Evolutionary conservation across 805 yeast species (phyloP), one percentile per base, ranked within the genome.

Genomic region (Myxozyma neglecta): DNA sequence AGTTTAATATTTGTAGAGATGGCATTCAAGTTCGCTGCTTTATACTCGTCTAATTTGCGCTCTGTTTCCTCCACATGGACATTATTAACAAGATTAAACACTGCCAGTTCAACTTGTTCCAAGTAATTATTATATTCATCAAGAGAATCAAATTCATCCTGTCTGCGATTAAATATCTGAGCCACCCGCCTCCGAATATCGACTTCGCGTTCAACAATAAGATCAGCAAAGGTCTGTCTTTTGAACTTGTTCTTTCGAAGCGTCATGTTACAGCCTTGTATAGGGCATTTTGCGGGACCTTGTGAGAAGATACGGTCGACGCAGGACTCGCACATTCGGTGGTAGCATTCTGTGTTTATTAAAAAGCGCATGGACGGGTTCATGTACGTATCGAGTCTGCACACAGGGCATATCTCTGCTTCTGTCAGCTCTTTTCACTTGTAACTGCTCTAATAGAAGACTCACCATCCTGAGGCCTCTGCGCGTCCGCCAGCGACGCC

Each of bases 281-380:
- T 93, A 1, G 99, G 99, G 73, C 99, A 94, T 20, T 92, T 94
- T 0, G 97, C 94, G 0, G 99, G 99, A 2, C 99, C 99, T 54
- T 88, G 77, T 6, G 96, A 85, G 72, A 89, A 94, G 57, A 94
- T 92, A 67, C 99, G 82, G 74, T 94, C 98, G 47, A 93, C 98
- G 76, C 99, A 94, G 1, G 96, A 85, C 62, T 75, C 97, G 77
- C 99, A 94, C 74, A 94, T 93, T 79, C 90, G 93, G 73, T 94
- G 99, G 73, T 94, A 94, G 76, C 99, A 94, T 74, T 94, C 99
- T 0, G 98, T 96, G 70, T 94, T 94, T 66, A 94, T 91, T 58
- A 93, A 83, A 72, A 94, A 93, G 67, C 82, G 85, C 87, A 94
- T 88, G 69, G 92, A 90, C 32, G 98, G 98, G 49, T 96, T 90